These are phyloP conservation scores for Croton laevigatus DNA, from an alignment of 441 rosid genomes.

Conservation along the genomic window DNA sequence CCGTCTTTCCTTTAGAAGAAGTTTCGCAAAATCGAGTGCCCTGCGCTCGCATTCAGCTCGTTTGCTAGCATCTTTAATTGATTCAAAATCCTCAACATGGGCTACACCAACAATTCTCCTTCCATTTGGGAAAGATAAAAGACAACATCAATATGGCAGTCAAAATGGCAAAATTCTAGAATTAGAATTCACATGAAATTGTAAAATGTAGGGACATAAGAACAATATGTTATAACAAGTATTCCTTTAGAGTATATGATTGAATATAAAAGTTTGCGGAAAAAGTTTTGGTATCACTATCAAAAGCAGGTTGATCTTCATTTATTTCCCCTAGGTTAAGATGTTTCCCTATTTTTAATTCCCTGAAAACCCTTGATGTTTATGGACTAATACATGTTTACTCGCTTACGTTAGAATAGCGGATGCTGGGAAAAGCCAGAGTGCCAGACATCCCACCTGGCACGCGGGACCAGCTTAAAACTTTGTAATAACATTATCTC, in stretches of 20 bases:
- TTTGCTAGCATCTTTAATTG: conserved; percentile 51
- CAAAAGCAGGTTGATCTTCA: background rate
- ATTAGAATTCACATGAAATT: background rate
- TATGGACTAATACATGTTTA: background rate
- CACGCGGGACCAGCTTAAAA: too few relatives aligned
- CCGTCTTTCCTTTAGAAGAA: conserved; percentile 71
- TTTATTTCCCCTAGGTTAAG: background rate
- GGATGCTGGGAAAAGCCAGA: too few relatives aligned
- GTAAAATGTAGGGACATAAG: background rate
- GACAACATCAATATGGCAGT: background rate
- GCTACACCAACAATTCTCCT: conserved; percentile 98
- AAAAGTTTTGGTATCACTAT: background rate
- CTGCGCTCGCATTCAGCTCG: conserved; percentile 68
- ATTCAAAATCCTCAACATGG: conserved; percentile 93
- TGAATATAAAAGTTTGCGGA: background rate
- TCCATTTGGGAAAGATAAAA: conserved; percentile 14
- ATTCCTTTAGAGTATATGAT: background rate
- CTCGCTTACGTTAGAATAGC: background rate
- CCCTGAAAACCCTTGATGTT: background rate
- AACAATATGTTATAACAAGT: background rate
- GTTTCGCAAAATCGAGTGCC: conserved; percentile 67
- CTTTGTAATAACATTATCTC: background rate
- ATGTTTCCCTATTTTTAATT: background rate
- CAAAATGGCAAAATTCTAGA: background rate
- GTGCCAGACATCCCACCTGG: background rate